Evolutionary conservation across 805 yeast species (phyloP), one percentile per base, ranked within the genome.

Genomic region (Pichia cabralensis): DNA sequence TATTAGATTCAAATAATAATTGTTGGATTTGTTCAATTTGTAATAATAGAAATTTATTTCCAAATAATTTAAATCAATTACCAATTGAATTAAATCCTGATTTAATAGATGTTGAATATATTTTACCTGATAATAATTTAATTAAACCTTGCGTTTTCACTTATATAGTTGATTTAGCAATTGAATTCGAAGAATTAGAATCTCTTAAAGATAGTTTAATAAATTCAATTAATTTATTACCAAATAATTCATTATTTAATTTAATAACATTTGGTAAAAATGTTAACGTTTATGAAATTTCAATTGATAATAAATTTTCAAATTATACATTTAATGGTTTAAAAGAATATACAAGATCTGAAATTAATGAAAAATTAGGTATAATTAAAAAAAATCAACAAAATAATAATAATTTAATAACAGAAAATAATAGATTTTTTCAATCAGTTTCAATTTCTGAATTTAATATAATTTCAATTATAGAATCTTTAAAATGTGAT

Each of bases 21-120:
- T 39, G 50, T 4, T 76, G 82, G 82, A 44, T 63, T 4, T 76
- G 83, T 53, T 71, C 72, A 18, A 59, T 75, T 33, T 76, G 83
- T 58, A 59, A 61, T 6, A 54, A 61, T 24, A 58, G 67, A 32
- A 75, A 74, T 44, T 61, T 43, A 23, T 50, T 68, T 5, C 62
- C 56, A 34, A 44, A 47, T 15, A 38, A 39, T 4, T 34, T 38
- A 21, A 33, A 32, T 34, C 39, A 52, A 48, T 31, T 47, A 28
- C 64, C 62, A 40, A 59, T 57, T 10, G 69, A 66, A 33, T 47
- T 60, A 22, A 43, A 50, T 26, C 65, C 67, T 2, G 60, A 48
- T 19, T 50, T 62, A 22, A 52, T 74, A 12, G 70, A 79, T 5
- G 59, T 74, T 17, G 82, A 76, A 48, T 76, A 74, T 45, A 31